These are phyloP conservation scores for Sanghuangporus weigelae DNA, from an alignment of 1,284 basidiomycete genomes.

Conservation along the genomic window DNA sequence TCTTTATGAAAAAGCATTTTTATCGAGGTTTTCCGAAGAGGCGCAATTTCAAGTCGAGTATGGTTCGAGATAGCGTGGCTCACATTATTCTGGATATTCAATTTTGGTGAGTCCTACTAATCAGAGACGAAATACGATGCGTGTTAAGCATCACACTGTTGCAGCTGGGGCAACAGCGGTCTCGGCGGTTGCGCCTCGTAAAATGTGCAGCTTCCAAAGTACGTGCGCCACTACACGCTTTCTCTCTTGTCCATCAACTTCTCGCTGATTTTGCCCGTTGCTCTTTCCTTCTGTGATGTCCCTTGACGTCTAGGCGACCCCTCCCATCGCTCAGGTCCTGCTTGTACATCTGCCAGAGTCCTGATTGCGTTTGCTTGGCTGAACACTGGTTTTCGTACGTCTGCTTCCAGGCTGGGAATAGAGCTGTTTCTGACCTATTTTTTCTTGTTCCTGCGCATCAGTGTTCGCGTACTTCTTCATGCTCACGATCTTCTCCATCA, in stretches of 20 bases:
- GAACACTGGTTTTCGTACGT: constrained; percentile 49
- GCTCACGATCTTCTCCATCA: constrained; percentile 31
- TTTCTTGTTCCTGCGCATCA: not conserved
- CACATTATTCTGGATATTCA: constrained; percentile 48
- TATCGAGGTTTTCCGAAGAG: constrained; percentile 48
- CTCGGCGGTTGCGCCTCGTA: constrained; percentile 33
- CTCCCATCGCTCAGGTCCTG: constrained; percentile 8
- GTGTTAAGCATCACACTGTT: not conserved
- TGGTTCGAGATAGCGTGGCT: constrained; percentile 71
- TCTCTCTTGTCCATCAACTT: not conserved
- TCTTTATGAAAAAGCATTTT: constrained; percentile 42
- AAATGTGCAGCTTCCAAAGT: constrained; percentile 29
- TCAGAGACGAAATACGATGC: not conserved
- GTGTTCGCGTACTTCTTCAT: constrained; percentile 33
- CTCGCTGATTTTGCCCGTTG: constrained; percentile 13
- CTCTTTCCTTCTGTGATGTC: constrained; percentile 4
- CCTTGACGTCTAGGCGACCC: constrained; percentile 5
- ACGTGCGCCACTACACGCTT: constrained; percentile 15
- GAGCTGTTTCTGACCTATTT: not conserved
- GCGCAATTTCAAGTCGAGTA: constrained; percentile 51
- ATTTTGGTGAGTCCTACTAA: constrained; percentile 47
- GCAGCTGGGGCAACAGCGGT: constrained; percentile 44
- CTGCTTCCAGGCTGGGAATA: not conserved
- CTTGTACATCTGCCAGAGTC: constrained; percentile 52
- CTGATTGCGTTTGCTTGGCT: constrained; percentile 65